A percentile compares a stretch with the other conserved stretches of the same genome.
Evolutionary conservation across 306 rosid genomes (phyloP).

Genomic region (Hippophae tibetana): DNA sequence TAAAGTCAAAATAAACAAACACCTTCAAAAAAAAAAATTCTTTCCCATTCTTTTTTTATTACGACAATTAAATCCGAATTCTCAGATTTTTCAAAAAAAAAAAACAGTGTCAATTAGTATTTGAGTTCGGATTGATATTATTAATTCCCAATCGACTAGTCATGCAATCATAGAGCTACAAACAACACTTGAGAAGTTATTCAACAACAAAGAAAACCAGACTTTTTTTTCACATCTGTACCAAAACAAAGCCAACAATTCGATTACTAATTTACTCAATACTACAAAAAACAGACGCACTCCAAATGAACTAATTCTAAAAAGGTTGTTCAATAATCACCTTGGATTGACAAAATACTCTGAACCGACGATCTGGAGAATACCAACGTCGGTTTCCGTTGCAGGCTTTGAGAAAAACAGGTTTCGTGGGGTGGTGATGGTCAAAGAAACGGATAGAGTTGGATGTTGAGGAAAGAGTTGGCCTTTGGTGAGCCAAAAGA

Average conservation of each 20-base stretch:
- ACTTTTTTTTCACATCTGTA: background rate
- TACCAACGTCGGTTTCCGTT: constrained; percentile 13
- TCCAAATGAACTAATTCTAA: background rate
- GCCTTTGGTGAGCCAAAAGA: constrained; percentile 18
- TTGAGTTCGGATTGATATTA: too few relatives aligned
- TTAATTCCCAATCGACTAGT: too few relatives aligned
- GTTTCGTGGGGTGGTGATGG: constrained; percentile 9
- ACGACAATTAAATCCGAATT: too few relatives aligned
- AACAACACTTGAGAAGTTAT: background rate
- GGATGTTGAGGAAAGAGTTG: constrained; percentile 14
- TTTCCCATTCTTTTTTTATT: too few relatives aligned
- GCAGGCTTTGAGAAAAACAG: constrained; percentile 7
- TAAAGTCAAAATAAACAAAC: too few relatives aligned
- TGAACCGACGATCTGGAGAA: constrained; percentile 20
- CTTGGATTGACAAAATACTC: constrained; percentile 43
- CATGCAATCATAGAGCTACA: background rate
- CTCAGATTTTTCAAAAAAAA: too few relatives aligned
- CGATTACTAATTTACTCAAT: background rate
- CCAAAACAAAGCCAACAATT: background rate
- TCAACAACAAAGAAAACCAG: background rate
- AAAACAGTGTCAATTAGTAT: too few relatives aligned
- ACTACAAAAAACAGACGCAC: background rate
- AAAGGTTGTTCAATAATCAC: constrained; percentile 22
- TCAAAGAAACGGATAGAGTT: constrained; percentile 16
- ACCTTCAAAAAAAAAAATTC: too few relatives aligned